Evolutionary conservation across 2,329 filamentous ascomycete genomes (phyloP), one percentile per base, ranked within the genome.

Genomic region (Shiraia bambusicola): DNA sequence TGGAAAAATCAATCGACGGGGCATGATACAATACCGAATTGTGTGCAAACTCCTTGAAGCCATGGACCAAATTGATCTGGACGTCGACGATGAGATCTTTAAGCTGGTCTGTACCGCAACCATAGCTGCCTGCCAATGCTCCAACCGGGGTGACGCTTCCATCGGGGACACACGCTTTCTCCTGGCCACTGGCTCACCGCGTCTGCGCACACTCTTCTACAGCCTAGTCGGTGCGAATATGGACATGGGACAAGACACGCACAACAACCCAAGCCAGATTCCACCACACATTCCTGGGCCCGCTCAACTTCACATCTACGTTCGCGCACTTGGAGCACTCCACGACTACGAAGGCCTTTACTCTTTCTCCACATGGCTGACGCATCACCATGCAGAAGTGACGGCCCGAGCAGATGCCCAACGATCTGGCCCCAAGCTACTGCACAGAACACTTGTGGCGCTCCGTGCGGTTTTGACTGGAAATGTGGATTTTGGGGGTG

Each of bases 301-400:
- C 6, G 66, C 66, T 14, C 65, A 75, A 27, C 58, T 81, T 1
- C 80, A 86, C 52, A 70, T 72, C 2, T 86, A 87, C 58, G 75
- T 89, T 61, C 76, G 82, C 33, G 75, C 80, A 1, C 69, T 89
- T 15, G 84, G 79, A 1, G 75, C 78, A 37, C 64, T 82, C n/a
- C 77, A 76, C 26, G 81, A 88, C 50, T 72, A 74, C 34, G 68
- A 76, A 2, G 80, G 77, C 35, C 80, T 88, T 60, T 72, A 77
- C 4, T 69, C 69, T 3, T 66, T 84, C 4, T 66, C 84, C 11
- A 63, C 69, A 22, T 90, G 83, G 83, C 77, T 85, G 50, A 65
- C 47, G 4, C 51, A 50, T 6, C 35, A 65, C 25, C 50, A 58
- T 30, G 41, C 17, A 7, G 57, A 59, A 34, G 56, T 62, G 28